Conservation (phyloP, 805 yeast genomes). For the Yarrowia alimentaria region DNA sequence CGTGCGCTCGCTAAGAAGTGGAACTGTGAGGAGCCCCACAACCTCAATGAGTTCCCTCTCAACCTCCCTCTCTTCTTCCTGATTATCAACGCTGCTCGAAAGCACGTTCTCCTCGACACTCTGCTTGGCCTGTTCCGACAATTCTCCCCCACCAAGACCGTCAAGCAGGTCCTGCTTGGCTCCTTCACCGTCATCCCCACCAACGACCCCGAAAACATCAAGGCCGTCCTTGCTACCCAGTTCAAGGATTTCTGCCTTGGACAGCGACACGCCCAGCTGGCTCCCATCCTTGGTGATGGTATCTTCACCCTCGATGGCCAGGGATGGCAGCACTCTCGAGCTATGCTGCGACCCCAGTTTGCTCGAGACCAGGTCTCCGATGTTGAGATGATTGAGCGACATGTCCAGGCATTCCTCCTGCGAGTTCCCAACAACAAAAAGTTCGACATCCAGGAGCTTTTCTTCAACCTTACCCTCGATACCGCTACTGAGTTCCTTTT, state of each 20-base stretch:
- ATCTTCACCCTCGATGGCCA: conserved; percentile 41
- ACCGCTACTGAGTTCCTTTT: conserved; percentile 42
- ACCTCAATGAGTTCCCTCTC: conserved; percentile 16
- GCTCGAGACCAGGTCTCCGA: conserved; percentile 39
- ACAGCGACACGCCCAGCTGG: conserved; percentile 34
- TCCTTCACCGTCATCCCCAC: conserved; percentile 30
- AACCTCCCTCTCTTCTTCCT: conserved; percentile 19
- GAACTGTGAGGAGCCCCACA: conserved; percentile 23
- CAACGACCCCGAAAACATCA: conserved; percentile 40
- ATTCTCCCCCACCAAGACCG: conserved; percentile 19
- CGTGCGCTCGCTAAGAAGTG: conserved; percentile 22
- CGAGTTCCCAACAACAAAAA: conserved; percentile 24
- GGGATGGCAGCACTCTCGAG: conserved; percentile 42
- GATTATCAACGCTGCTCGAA: conserved; percentile 9
- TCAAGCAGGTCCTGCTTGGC: conserved; percentile 16
- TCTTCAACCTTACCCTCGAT: conserved; percentile 39
- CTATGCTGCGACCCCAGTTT: conserved; percentile 42
- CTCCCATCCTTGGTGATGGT: conserved; percentile 40
- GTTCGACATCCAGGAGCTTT: conserved; percentile 37
- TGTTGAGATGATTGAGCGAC: conserved; percentile 35
- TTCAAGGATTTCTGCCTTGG: conserved; percentile 40
- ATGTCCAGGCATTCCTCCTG: conserved; percentile 32
- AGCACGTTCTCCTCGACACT: conserved; percentile 8
- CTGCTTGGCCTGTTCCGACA: neutral
- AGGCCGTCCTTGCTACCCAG: conserved; percentile 38